phyloP scores from a whole-genome alignment of 805 yeast species.

The Alloascoidea africana region DNA sequence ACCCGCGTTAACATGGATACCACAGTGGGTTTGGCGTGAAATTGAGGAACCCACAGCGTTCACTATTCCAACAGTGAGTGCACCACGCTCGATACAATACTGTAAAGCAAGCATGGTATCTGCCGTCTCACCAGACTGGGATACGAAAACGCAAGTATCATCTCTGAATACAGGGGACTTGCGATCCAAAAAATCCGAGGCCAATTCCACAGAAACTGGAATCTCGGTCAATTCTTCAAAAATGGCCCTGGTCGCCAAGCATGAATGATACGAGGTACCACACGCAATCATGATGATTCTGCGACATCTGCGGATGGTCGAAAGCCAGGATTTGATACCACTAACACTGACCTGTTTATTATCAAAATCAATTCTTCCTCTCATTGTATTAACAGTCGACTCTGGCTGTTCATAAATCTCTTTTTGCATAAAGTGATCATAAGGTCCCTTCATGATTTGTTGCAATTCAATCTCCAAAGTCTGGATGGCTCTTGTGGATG shows the following conservation, averaged over 20 bases:
- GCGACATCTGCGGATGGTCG: constrained; percentile 86
- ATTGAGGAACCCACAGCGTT: constrained; percentile 95
- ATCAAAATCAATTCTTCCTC: constrained; percentile 94
- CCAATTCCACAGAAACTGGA: constrained; percentile 85
- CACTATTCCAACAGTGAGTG: constrained; percentile 93
- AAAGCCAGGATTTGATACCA: constrained; percentile 73
- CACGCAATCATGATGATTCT: constrained; percentile 97
- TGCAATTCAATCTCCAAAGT: constrained; percentile 94
- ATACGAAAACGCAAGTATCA: constrained; percentile 92
- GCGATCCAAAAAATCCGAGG: constrained; percentile 91
- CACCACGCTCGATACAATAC: constrained; percentile 94
- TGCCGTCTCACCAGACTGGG: constrained; percentile 98
- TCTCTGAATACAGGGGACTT: constrained; percentile 96
- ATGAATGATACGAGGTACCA: constrained; percentile 98
- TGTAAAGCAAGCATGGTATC: constrained; percentile 92
- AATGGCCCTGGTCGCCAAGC: constrained; percentile 91
- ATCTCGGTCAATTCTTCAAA: constrained; percentile 94
- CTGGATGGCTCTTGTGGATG: constrained; percentile 92
- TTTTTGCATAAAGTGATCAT: constrained; percentile 95
- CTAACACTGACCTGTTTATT: constrained; percentile 68
- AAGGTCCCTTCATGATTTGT: constrained; percentile 96
- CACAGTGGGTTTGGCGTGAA: constrained; percentile 95
- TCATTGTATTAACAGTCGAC: constrained; percentile 95
- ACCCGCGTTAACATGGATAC: constrained; percentile 98
- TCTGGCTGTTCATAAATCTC: constrained; percentile 98